phyloP scores from a whole-genome alignment of 2,329 filamentous ascomycete species.

The Beauveria scarabaeidicola region DNA sequence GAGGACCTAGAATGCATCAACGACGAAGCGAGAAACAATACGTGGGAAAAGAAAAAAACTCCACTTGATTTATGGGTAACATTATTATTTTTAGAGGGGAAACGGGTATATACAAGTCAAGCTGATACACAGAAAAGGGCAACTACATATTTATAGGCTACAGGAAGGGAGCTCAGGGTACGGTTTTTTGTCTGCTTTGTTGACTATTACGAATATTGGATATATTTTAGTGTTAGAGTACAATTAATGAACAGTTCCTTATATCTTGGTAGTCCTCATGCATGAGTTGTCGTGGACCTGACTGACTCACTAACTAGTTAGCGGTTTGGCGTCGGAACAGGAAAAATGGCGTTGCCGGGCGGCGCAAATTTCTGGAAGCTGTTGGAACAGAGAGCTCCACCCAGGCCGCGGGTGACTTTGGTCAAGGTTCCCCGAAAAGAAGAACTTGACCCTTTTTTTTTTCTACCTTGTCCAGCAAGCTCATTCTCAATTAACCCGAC shows the following conservation, averaged over 20 bases:
- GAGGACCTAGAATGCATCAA: not conserved
- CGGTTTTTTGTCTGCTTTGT: not conserved
- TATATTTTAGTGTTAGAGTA: slow-evolving; percentile 5
- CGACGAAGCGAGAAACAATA: slow-evolving; percentile 1
- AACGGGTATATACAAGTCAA: not conserved
- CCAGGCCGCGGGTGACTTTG: not conserved
- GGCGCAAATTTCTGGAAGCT: slow-evolving; percentile 15
- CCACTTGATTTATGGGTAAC: not conserved
- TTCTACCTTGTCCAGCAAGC: not conserved
- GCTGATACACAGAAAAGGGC: not conserved
- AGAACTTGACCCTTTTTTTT: slow-evolving; percentile 9
- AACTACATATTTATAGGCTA: slow-evolving; percentile 3
- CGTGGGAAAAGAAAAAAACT: not conserved
- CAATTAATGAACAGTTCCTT: not conserved
- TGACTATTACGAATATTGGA: slow-evolving; percentile 7
- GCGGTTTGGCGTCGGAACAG: slow-evolving; percentile 5
- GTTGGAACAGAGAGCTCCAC: slow-evolving; percentile 14
- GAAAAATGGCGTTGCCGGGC: slow-evolving; percentile 12
- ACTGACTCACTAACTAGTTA: not conserved
- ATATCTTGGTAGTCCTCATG: not conserved
- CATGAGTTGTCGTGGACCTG: not conserved
- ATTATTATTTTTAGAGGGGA: not conserved
- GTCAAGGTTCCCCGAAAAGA: not conserved
- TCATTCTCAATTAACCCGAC: not conserved
- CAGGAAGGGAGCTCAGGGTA: slow-evolving; percentile 7